phyloP scores from a whole-genome alignment of 768 basidiomycete species.

The Termitomyces sp. region DNA sequence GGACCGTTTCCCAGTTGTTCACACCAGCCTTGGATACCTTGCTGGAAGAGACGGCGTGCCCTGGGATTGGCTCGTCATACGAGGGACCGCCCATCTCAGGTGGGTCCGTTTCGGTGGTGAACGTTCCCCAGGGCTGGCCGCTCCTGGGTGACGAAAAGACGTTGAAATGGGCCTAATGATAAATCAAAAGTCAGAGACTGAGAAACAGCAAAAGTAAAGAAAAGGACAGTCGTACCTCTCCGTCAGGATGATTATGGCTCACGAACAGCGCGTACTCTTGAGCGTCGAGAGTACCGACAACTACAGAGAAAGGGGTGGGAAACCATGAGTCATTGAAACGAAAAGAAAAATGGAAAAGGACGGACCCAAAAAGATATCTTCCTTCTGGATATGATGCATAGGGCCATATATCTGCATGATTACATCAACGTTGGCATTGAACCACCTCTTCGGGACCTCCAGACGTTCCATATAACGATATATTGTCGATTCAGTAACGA shows the following conservation, averaged over 20 bases:
- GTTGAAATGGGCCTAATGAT: background rate
- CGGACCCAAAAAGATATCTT: conserved; percentile 54
- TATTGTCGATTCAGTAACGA: conserved; percentile 66
- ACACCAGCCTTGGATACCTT: conserved; percentile 47
- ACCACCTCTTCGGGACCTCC: conserved; percentile 67
- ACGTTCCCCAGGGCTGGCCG: conserved; percentile 71
- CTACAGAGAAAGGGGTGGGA: conserved; percentile 23
- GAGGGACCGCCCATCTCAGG: conserved; percentile 38
- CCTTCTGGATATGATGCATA: conserved; percentile 42
- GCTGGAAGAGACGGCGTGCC: conserved; percentile 32
- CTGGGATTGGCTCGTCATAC: conserved; percentile 36
- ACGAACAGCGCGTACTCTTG: conserved; percentile 74
- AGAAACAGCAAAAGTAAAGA: background rate
- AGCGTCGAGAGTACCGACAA: conserved; percentile 68
- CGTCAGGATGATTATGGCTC: conserved; percentile 62
- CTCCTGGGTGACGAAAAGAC: conserved; percentile 14
- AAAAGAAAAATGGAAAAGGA: background rate
- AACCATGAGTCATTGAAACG: background rate
- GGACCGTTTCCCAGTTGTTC: conserved; percentile 52
- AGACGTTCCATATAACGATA: conserved; percentile 64
- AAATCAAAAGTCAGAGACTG: background rate
- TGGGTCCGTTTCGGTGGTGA: conserved; percentile 51
- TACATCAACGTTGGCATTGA: conserved; percentile 59
- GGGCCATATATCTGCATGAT: conserved; percentile 54
- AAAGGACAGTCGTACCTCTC: conserved; percentile 31